Percentiles rank a stretch among this genome's conserved stretches.
These are phyloP conservation scores for Balakata baccata DNA, from an alignment of 345 rosid genomes.

Conservation along the genomic window DNA sequence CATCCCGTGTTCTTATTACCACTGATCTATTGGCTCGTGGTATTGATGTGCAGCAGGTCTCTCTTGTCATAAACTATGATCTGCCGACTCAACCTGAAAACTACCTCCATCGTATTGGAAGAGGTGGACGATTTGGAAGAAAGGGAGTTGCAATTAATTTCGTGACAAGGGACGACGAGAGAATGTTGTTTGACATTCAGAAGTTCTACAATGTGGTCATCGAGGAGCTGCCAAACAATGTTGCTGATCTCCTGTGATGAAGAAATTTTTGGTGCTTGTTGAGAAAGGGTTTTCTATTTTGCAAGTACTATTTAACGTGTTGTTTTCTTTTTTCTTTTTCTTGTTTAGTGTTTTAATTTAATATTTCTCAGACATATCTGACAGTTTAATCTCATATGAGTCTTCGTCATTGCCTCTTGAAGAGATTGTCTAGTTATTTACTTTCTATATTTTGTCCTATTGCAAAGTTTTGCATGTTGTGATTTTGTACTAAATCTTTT, in stretches of 20 bases:
- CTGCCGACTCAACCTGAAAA: conserved; percentile 53
- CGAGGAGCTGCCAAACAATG: conserved; percentile 50
- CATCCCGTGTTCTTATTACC: conserved; percentile 52
- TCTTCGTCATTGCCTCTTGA: conserved; percentile 26
- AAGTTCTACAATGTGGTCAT: conserved; percentile 32
- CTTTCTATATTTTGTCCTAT: background rate
- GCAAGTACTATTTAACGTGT: conserved; percentile 27
- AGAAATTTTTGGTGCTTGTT: conserved; percentile 30
- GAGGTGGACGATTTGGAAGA: conserved; percentile 51
- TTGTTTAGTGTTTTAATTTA: conserved; percentile 25
- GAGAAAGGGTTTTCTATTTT: conserved; percentile 34
- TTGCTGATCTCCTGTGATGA: conserved; percentile 49
- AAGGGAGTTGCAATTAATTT: conserved; percentile 53
- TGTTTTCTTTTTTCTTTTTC: background rate
- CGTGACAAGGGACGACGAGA: conserved; percentile 40
- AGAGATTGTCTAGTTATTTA: conserved; percentile 12
- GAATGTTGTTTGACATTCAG: conserved; percentile 47
- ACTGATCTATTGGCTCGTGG: conserved; percentile 52
- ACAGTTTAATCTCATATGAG: conserved; percentile 39
- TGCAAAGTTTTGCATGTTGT: conserved; percentile 14
- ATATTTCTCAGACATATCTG: conserved; percentile 33
- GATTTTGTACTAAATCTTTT: background rate
- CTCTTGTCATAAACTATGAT: conserved; percentile 50
- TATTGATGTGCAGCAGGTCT: conserved; percentile 55
- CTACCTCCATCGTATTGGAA: conserved; percentile 52